Conservation (phyloP, 169 alveolate genomes). For the Babesia bigemina region DNA sequence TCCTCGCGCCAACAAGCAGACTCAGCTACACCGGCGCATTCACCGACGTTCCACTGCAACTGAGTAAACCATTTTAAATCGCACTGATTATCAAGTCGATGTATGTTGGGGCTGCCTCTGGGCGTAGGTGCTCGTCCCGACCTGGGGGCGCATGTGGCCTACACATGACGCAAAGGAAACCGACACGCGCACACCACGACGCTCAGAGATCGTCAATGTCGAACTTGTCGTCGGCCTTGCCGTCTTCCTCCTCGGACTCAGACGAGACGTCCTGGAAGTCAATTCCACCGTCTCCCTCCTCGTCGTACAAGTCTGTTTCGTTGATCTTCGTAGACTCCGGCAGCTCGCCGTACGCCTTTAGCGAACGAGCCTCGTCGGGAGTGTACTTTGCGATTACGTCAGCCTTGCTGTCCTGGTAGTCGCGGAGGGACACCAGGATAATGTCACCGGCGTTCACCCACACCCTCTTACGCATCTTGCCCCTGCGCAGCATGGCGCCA, state of each 20-base stretch:
- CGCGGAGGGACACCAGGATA: conserved; percentile 94
- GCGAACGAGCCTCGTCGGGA: conserved; percentile 96
- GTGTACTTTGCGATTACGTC: conserved; percentile 97
- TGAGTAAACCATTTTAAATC: too few relatives aligned
- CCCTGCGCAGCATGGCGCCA: conserved; percentile 69
- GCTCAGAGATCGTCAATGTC: conserved; percentile 65
- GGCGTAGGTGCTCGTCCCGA: too few relatives aligned
- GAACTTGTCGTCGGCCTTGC: conserved; percentile 54
- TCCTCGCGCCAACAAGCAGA: too few relatives aligned
- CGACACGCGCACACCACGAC: neutral
- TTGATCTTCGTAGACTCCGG: conserved; percentile 95
- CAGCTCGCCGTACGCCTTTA: conserved; percentile 95
- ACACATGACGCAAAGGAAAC: too few relatives aligned
- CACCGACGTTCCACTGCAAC: too few relatives aligned
- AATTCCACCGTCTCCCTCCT: conserved; percentile 86
- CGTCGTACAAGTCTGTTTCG: conserved; percentile 90
- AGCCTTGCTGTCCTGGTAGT: conserved; percentile 97
- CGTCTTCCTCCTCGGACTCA: conserved; percentile 66
- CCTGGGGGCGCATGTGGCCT: too few relatives aligned
- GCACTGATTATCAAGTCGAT: too few relatives aligned
- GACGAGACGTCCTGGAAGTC: conserved; percentile 85
- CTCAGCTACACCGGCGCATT: too few relatives aligned
- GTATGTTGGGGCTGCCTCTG: too few relatives aligned
- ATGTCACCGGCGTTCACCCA: conserved; percentile 98
- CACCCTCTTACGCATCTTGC: conserved; percentile 96